Conservation (phyloP, 1,139 yeast species). For the Blastobotrys ciferrii region DNA sequence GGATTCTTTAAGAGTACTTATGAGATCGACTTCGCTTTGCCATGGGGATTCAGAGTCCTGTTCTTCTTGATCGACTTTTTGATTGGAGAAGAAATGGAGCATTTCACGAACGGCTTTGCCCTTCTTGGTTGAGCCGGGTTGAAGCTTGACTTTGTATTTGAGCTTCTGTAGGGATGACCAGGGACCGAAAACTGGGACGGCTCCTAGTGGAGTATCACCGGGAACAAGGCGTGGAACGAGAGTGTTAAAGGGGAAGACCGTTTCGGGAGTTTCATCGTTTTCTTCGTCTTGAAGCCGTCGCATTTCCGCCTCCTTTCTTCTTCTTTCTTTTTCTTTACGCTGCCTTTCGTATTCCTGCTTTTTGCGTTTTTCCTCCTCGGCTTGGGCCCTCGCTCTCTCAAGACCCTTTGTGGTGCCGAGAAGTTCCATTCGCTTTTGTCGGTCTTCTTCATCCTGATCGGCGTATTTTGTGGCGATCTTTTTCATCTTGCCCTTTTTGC, state of each 20-base stretch:
- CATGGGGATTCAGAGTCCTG: slow-evolving; percentile 61
- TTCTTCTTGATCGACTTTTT: slow-evolving; percentile 52
- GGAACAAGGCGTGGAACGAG: slow-evolving; percentile 39
- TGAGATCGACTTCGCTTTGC: slow-evolving; percentile 63
- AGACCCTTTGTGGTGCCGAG: slow-evolving; percentile 78
- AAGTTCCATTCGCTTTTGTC: slow-evolving; percentile 67
- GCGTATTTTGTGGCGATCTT: slow-evolving; percentile 81
- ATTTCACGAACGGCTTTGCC: slow-evolving; percentile 80
- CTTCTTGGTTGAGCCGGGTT: slow-evolving; percentile 84
- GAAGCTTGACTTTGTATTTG: slow-evolving; percentile 81
- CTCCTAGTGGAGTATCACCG: slow-evolving; percentile 49
- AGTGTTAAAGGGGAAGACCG: slow-evolving; percentile 30
- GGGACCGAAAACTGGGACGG: slow-evolving; percentile 90
- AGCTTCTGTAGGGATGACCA: slow-evolving; percentile 75
- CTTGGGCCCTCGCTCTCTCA: slow-evolving; percentile 40
- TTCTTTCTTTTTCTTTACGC: slow-evolving; percentile 39
- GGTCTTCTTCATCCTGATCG: slow-evolving; percentile 89
- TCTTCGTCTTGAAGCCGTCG: slow-evolving; percentile 38
- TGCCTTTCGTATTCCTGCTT: slow-evolving; percentile 37
- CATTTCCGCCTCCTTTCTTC: slow-evolving; percentile 50
- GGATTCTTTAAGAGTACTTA: slow-evolving; percentile 56
- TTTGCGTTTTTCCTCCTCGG: slow-evolving; percentile 34
- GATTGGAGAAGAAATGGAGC: slow-evolving; percentile 54
- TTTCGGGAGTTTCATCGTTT: slow-evolving; percentile 32
- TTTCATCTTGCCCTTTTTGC: slow-evolving; percentile 79